phyloP scores from a whole-genome alignment of 2,329 filamentous ascomycete genomes.

The Fonsecaea pugnacius region DNA sequence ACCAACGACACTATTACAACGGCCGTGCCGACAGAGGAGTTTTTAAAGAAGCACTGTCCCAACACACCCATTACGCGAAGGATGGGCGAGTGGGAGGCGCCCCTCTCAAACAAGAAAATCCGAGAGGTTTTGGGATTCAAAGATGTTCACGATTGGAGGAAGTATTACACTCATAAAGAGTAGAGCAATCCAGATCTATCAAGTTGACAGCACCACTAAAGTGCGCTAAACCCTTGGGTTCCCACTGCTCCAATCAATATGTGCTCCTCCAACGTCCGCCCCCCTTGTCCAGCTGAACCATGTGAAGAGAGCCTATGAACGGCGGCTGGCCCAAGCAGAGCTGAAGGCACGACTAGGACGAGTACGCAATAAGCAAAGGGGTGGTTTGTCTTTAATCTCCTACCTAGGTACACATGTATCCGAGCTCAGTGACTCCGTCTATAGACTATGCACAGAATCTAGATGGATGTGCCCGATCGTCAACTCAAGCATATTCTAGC shows the following conservation, averaged over 20 bases:
- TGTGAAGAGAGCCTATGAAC: neutral
- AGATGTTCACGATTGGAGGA: conserved; percentile 63
- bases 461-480: neutral
- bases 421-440: neutral
- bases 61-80: conserved; percentile 58
- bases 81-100: conserved; percentile 64
- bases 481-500: neutral
- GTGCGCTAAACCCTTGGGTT: neutral
- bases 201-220: neutral
- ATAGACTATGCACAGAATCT: neutral
- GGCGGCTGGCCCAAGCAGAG: neutral
- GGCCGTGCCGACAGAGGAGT: conserved; percentile 56
- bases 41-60: conserved; percentile 57
- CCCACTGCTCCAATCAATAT: neutral
- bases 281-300: conserved; percentile 7
- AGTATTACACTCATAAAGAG: conserved; percentile 44
- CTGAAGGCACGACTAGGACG: neutral
- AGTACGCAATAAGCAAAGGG: neutral
- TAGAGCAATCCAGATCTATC: conserved; percentile 1
- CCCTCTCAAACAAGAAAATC: conserved; percentile 65
- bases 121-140: conserved; percentile 62
- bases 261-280: neutral
- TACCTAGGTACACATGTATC: neutral
- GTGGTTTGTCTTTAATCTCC: neutral
- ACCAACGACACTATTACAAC: conserved; percentile 66